Evolutionary conservation across 768 basidiomycete species (phyloP), one percentile per base, ranked within the genome.

Genomic region (Candolleomyces eurysporus): DNA sequence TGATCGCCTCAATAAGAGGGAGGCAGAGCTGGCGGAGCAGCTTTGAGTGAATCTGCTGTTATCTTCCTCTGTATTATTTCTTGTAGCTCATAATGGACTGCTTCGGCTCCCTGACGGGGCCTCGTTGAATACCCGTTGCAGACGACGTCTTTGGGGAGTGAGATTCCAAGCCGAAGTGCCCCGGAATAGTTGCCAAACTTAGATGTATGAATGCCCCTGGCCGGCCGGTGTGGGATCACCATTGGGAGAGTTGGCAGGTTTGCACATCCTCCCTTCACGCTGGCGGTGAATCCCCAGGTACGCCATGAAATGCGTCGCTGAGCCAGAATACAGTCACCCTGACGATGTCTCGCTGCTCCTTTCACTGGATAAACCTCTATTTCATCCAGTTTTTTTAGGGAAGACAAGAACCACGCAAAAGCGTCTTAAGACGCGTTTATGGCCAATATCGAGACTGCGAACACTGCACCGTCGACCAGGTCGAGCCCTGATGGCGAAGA

Each of bases 351-450:
- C 19, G 11, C 32, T 40, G 49, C 32, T 48, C 39, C n/a, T 46
- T 60, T 14, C 56, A 30, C 14, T 21, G 13, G 31, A 43, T 9
- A 52, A 17, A 49, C 39, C n/a, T 58, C 39, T 55, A 31, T 59
- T 13, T 46, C 40, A 31, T 58, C 52, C 62, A 67, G 60, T 61
- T 48, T 57, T 68, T 57, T 50, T 65, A 67, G 67, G 71, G 71
- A 74, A 73, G 66, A 67, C 66, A 60, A 71, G 72, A 71, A 73
- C 67, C 66, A 71, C 69, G 74, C 67, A 71, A 68, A 72, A 76
- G 85, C 86, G 87, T 89, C 86, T 78, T 74, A 64, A 74, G 83
- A 87, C 89, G 88, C 87, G 90, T 89, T 78, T 85, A 91, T 91
- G 90, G 89, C 88, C 73, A 79, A 84, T 79, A 81, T 75, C 76